Evolutionary conservation across 2,329 filamentous ascomycete genomes (phyloP).

Genomic region (Colletotrichum filicis): DNA sequence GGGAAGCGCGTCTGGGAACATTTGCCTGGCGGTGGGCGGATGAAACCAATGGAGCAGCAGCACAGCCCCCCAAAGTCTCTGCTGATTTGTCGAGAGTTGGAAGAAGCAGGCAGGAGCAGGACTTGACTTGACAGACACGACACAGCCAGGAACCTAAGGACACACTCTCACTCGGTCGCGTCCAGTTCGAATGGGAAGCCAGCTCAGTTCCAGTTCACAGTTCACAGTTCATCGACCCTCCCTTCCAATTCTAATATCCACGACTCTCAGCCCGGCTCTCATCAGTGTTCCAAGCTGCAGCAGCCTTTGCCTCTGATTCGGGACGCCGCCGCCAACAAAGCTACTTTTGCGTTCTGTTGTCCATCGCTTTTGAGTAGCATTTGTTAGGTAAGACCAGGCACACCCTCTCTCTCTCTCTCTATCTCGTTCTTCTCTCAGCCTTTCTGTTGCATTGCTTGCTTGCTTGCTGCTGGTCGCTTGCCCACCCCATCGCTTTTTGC

Average conservation of each 20-base stretch:
- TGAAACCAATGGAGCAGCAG: conserved; percentile 33
- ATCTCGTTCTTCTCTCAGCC: neutral
- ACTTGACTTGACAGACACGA: neutral
- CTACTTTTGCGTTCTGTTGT: neutral
- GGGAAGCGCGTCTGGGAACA: conserved; percentile 6
- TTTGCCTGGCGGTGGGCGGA: neutral
- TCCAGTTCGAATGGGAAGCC: neutral
- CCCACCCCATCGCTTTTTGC: conserved; percentile 1
- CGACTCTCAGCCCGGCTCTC: conserved; percentile 1
- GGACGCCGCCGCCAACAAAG: neutral
- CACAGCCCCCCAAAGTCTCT: conserved; percentile 7
- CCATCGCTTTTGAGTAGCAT: conserved; percentile 1
- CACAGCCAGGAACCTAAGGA: neutral
- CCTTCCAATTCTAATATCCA: neutral
- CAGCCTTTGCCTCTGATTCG: conserved; percentile 10
- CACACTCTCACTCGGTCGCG: neutral
- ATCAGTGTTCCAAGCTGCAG: conserved; percentile 18
- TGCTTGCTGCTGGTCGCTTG: neutral
- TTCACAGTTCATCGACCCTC: conserved; percentile 4
- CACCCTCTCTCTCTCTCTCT: neutral
- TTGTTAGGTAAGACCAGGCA: conserved; percentile 32
- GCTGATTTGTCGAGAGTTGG: conserved; percentile 1
- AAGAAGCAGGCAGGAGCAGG: neutral
- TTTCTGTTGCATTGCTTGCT: conserved; percentile 1
- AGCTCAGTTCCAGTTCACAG: neutral